Base-by-base conservation (phyloP, 129 eudicot species). In the Lactuca sativa region DNA sequence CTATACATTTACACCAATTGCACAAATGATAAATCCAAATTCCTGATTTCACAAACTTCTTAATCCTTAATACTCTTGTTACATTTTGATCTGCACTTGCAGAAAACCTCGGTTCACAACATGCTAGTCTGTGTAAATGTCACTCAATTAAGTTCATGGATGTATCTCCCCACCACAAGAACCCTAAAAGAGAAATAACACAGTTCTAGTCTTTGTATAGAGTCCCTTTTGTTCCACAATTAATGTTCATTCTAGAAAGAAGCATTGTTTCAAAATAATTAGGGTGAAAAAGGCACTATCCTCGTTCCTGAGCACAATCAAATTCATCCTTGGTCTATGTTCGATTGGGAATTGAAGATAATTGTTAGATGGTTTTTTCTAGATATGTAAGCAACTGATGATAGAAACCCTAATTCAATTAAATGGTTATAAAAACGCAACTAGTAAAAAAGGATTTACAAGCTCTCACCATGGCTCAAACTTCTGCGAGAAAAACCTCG, bases 381-480 rank as follows among this genome's bases (percentile, higher is more conserved):
- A 66, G 21, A 32, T 33, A 53, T 25, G 30, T 9, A 71, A 31
- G 33, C 3, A 58, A 17, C 17, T 31, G 5, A 47, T 4, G 32
- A 64, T 18, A 31, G 52, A 74, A 74, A 56, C 72, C 78, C 73
- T 56, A 65, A 56, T 8, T 74, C 55, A 62, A 11, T n/a, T 9
- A 16, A 16, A 71, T 49, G 51, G 59, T 47, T 49, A 52, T 17
- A 25, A 41, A 16, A 37, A 41, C 4, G 18, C 30, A 64, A 40
- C 14, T n/a, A 62, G 13, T 38, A 21, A 33, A 47, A 56, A 51
- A 34, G 34, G 38, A 75, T 57, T 56, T 33, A 15, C 7, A 58
- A 51, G 41, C 16, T 34, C 74, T 66, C 62, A 75, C 79, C 79
- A 75, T 75, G 73, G 44, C 59, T 74, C 12, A 66, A 32, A 32